Evolutionary conservation across 768 basidiomycete species (phyloP).

Genomic region (Saitozyma podzolica): DNA sequence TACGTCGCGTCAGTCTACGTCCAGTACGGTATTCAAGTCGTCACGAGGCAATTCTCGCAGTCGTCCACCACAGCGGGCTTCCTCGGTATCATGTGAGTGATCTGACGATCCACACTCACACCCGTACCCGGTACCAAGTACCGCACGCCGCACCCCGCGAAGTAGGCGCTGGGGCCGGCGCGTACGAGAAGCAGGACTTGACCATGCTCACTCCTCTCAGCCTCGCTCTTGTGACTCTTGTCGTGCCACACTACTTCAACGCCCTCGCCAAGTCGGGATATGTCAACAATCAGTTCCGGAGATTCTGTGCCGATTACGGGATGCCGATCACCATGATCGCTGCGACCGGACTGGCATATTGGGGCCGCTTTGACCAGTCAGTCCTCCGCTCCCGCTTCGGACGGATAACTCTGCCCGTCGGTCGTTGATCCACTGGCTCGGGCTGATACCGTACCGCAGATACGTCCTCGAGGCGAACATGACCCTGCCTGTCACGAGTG

Average conservation of each 20-base stretch:
- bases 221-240: slow-evolving; percentile 74
- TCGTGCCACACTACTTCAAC: slow-evolving; percentile 72
- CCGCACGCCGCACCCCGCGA: no score
- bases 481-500: slow-evolving; percentile 68
- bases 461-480: slow-evolving; percentile 53
- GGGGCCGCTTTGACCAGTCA: slow-evolving; percentile 68
- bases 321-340: slow-evolving; percentile 85
- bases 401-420: background rate
- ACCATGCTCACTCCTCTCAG: slow-evolving; percentile 53
- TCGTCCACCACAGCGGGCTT: slow-evolving; percentile 37
- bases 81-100: slow-evolving; percentile 48
- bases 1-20: slow-evolving; percentile 74
- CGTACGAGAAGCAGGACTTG: background rate
- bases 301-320: slow-evolving; percentile 81
- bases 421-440: background rate
- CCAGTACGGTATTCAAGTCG: slow-evolving; percentile 83
- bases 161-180: no score
- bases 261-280: slow-evolving; percentile 63
- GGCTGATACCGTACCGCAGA: slow-evolving; percentile 33
- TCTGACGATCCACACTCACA: background rate
- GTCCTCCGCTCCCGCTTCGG: background rate
- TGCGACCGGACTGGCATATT: slow-evolving; percentile 75
- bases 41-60: slow-evolving; percentile 68
- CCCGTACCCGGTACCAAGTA: no score
- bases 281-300: slow-evolving; percentile 71